Conservation (phyloP, 768 basidiomycete species). For the Kwoniella botswanensis region DNA sequence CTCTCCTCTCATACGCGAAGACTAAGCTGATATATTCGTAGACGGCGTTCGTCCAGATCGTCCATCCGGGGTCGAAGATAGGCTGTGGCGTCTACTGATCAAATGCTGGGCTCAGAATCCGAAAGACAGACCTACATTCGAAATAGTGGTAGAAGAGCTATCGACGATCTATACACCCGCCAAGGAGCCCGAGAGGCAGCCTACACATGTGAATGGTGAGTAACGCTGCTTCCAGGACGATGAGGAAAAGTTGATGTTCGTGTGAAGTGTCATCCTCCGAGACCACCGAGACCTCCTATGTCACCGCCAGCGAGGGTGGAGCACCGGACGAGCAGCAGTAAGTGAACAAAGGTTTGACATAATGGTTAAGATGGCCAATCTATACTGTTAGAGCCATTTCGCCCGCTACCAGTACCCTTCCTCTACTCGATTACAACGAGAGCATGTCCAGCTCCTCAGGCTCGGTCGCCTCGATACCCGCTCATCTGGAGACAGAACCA, state of each 20-base stretch:
- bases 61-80: constrained; percentile 21
- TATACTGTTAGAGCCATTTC: constrained; percentile 30
- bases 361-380: not conserved
- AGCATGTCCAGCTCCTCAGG: constrained; percentile 43
- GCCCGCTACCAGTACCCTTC: constrained; percentile 17
- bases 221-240: not conserved
- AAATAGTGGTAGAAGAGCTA: constrained; percentile 25
- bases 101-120: constrained; percentile 42
- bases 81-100: constrained; percentile 32
- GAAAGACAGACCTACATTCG: constrained; percentile 34
- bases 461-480: constrained; percentile 39
- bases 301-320: constrained; percentile 23
- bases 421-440: constrained; percentile 27
- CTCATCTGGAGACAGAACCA: constrained; percentile 32
- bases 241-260: not conserved
- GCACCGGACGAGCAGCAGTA: constrained; percentile 21
- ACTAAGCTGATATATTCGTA: not conserved
- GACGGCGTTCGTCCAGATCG: constrained; percentile 35
- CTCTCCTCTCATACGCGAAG: not conserved
- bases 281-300: constrained; percentile 19
- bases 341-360: not conserved
- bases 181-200: constrained; percentile 13
- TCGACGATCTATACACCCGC: constrained; percentile 25
- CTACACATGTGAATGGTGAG: constrained; percentile 12
- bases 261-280: constrained; percentile 16